A percentile compares a stretch with the other conserved stretches of the same genome.
These are phyloP conservation scores for Carex myosuroides DNA, from an alignment of 176 grass and related monocot genomes.

Conservation along the genomic window DNA sequence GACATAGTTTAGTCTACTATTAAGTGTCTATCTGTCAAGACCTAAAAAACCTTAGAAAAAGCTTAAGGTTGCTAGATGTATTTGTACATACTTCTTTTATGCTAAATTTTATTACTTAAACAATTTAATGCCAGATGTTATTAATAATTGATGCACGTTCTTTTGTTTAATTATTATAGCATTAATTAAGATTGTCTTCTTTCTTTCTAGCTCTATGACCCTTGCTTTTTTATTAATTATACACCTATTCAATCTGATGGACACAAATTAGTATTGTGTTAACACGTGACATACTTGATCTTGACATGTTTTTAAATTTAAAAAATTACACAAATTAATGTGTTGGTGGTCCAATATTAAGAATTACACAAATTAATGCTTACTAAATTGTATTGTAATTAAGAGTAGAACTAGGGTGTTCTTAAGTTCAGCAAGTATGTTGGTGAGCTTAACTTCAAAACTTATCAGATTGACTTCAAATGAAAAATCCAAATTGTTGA, in stretches of 20 bases:
- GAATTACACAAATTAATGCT: too few species aligned
- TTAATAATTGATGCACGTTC: constrained; percentile 4
- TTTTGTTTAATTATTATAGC: not conserved
- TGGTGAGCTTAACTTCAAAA: too few species aligned
- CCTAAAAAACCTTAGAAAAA: not conserved
- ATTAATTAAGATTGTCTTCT: not conserved
- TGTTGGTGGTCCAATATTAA: not conserved
- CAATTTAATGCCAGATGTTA: not conserved
- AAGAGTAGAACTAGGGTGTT: too few species aligned
- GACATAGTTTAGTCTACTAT: not conserved
- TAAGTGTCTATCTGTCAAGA: not conserved
- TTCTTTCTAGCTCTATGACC: not conserved
- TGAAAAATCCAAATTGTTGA: too few species aligned
- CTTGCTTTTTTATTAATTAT: not conserved
- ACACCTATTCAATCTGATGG: not conserved
- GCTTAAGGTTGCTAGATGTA: not conserved
- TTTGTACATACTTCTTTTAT: not conserved
- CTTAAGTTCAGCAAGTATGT: too few species aligned
- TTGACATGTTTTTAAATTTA: not conserved
- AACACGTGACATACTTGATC: not conserved
- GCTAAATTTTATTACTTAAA: not conserved
- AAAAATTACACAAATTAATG: not conserved
- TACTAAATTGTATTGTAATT: too few species aligned
- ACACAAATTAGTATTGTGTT: not conserved
- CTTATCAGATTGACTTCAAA: too few species aligned